These are phyloP conservation scores for Alternaria sp. DNA, from an alignment of 2,329 filamentous ascomycete species.

Conservation along the genomic window DNA sequence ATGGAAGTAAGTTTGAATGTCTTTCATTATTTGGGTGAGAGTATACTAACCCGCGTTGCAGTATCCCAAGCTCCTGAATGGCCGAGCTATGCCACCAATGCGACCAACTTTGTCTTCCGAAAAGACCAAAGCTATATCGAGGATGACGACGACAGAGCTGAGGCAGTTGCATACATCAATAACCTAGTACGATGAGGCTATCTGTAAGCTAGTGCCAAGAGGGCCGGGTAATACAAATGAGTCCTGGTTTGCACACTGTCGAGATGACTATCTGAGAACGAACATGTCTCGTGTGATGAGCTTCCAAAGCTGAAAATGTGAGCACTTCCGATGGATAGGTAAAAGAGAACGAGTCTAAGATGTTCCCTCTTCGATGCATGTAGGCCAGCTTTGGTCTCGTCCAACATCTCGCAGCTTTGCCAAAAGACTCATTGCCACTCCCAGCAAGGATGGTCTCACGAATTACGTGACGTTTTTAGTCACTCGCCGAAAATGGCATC, in stretches of 20 bases:
- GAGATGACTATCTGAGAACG: background rate
- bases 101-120: conserved; percentile 38
- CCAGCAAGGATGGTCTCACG: too few species aligned
- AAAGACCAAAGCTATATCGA: conserved; percentile 37
- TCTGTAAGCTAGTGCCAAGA: rapidly evolving
- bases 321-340: too few species aligned
- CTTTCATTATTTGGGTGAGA: background rate
- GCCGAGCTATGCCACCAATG: conserved; percentile 27
- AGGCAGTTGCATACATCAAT: conserved; percentile 35
- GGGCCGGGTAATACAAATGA: too few species aligned
- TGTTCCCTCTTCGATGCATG: background rate
- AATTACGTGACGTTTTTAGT: too few species aligned
- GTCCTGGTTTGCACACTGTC: too few species aligned
- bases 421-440: too few species aligned
- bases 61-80: conserved; percentile 21
- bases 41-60: conserved; percentile 2
- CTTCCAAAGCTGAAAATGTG: background rate
- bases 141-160: conserved; percentile 24
- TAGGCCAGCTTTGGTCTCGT: background rate
- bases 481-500: too few species aligned
- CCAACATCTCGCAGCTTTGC: background rate
- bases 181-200: conserved; percentile 22
- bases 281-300: background rate
- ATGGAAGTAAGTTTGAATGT: conserved; percentile 22
- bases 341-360: too few species aligned